A percentile compares a stretch with the other conserved stretches of the same genome.
Evolutionary conservation across 805 yeast genomes (phyloP).

Genomic region (Yarrowia deformans): DNA sequence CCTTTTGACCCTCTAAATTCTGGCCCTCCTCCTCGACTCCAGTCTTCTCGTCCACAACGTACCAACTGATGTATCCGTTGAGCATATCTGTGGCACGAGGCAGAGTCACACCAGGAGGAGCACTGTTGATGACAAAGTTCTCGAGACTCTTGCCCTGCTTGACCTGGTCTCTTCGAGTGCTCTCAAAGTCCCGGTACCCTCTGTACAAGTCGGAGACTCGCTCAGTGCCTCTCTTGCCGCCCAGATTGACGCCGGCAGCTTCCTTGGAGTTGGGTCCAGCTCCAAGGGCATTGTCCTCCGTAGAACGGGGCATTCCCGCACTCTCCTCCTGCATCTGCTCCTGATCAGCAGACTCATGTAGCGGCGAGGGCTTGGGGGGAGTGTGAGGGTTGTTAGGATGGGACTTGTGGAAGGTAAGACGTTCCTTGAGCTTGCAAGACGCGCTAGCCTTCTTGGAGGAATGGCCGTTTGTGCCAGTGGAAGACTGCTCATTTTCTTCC

Average conservation of each 20-base stretch:
- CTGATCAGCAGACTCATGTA: constrained; percentile 4
- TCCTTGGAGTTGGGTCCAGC: neutral
- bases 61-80: constrained; percentile 30
- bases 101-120: constrained; percentile 30
- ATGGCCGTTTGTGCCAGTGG: neutral
- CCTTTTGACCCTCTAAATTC: constrained; percentile 9
- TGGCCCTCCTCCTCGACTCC: constrained; percentile 29
- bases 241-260: constrained; percentile 32
- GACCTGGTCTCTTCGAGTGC: neutral
- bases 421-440: constrained; percentile 19
- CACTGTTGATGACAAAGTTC: constrained; percentile 35
- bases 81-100: constrained; percentile 30
- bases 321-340: constrained; percentile 21
- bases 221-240: neutral
- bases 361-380: constrained; percentile 28
- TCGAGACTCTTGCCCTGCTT: constrained; percentile 5
- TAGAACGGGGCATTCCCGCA: constrained; percentile 29
- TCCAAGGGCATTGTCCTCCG: constrained; percentile 1
- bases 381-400: constrained; percentile 30
- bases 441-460: constrained; percentile 6
- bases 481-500: neutral
- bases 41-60: constrained; percentile 26
- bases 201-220: neutral
- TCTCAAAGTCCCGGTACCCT: constrained; percentile 14
- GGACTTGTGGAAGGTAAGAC: constrained; percentile 12